Percentiles rank a stretch among this genome's conserved stretches.
phyloP scores from a whole-genome alignment of 1,284 basidiomycete genomes.

The Coniophora puteana region DNA sequence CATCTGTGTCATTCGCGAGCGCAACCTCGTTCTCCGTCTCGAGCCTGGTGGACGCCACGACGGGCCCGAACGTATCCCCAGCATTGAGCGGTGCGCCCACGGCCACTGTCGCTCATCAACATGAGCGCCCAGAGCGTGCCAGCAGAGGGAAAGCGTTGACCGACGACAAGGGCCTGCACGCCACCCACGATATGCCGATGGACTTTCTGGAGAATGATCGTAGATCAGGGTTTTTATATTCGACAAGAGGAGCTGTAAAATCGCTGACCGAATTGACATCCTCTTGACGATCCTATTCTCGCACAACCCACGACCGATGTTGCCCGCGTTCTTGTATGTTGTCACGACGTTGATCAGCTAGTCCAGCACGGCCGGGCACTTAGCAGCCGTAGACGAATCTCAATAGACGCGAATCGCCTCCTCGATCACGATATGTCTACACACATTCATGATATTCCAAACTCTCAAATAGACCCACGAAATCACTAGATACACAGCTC shows the following conservation, averaged over 20 bases:
- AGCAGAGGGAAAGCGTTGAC: constrained; percentile 54
- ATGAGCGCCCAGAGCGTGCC: constrained; percentile 86
- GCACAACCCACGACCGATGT: constrained; percentile 83
- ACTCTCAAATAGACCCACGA: too few species aligned
- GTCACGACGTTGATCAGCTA: constrained; percentile 96
- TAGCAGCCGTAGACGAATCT: constrained; percentile 37
- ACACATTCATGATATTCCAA: too few species aligned
- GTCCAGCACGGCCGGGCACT: constrained; percentile 74
- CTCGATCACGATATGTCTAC: too few species aligned
- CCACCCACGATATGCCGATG: constrained; percentile 85
- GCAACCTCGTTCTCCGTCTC: constrained; percentile 90
- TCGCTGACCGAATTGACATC: constrained; percentile 45
- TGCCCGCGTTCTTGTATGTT: constrained; percentile 75
- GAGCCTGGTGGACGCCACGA: constrained; percentile 80
- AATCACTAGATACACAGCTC: too few species aligned
- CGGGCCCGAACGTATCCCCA: constrained; percentile 90
- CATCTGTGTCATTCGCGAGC: constrained; percentile 80
- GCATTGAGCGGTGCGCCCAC: constrained; percentile 53
- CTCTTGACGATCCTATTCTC: constrained; percentile 77
- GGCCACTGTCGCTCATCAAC: constrained; percentile 86
- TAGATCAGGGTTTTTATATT: too few species aligned
- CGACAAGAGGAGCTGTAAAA: not conserved
- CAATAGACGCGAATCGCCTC: constrained; percentile 86
- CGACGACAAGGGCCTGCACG: constrained; percentile 87
- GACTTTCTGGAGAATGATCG: constrained; percentile 87